These are phyloP conservation scores for Casuarina cunninghamiana DNA, from an alignment of 306 rosid genomes.

Conservation along the genomic window DNA sequence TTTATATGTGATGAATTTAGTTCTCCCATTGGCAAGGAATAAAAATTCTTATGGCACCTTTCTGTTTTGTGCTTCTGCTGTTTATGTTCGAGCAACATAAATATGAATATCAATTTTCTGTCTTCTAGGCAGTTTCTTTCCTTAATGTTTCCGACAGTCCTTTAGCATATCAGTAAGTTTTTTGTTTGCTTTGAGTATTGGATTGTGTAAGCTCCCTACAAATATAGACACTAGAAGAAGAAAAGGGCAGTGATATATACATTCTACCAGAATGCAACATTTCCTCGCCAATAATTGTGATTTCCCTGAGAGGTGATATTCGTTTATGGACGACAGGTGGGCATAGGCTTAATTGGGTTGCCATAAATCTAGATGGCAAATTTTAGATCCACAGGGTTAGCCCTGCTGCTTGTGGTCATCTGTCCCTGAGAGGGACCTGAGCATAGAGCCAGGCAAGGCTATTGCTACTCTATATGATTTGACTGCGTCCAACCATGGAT, in stretches of 20 bases:
- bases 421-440: neutral
- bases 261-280: neutral
- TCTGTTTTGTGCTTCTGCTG: constrained; percentile 22
- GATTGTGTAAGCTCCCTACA: too few species aligned
- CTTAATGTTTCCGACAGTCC: neutral
- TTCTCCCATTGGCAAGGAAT: constrained; percentile 54
- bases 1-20: constrained; percentile 58
- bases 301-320: neutral
- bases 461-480: neutral
- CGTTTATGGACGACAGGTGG: neutral
- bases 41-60: constrained; percentile 29
- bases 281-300: neutral
- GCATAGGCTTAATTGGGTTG: too few species aligned
- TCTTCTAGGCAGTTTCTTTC: neutral
- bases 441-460: neutral
- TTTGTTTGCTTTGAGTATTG: too few species aligned
- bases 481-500: neutral
- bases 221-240: neutral
- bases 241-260: neutral
- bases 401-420: neutral
- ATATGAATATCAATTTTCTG: neutral
- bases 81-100: neutral
- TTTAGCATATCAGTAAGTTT: too few species aligned
- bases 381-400: neutral
- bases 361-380: too few species aligned